These are phyloP conservation scores for Kwoniella sp. DNA, from an alignment of 768 basidiomycete species.

Conservation along the genomic window DNA sequence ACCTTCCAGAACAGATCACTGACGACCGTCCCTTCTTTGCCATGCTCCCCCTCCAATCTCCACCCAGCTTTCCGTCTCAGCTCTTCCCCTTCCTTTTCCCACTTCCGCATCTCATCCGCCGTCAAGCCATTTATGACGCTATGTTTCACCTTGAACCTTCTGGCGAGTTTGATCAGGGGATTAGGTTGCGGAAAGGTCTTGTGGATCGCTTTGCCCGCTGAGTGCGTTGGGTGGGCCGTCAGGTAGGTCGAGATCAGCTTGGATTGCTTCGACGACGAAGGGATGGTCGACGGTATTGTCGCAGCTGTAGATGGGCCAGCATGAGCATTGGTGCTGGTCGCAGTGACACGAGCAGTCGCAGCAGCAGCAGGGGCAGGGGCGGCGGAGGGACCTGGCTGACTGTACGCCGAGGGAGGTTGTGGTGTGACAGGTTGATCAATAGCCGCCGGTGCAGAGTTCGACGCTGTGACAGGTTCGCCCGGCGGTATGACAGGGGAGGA, in stretches of 20 bases:
- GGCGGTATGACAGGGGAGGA: background rate
- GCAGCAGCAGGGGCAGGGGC: no score
- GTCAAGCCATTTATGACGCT: slow-evolving; percentile 52
- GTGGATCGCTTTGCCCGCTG: slow-evolving; percentile 58
- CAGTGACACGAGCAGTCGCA: background rate
- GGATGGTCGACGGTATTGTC: no score
- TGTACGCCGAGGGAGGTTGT: slow-evolving; percentile 6
- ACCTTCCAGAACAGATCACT: slow-evolving; percentile 68
- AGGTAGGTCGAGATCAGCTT: slow-evolving; percentile 58
- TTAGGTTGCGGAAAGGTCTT: slow-evolving; percentile 59
- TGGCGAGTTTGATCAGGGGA: slow-evolving; percentile 42
- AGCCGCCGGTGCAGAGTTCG: background rate
- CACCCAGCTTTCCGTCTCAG: slow-evolving; percentile 52
- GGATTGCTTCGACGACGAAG: background rate
- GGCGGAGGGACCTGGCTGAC: slow-evolving; percentile 1
- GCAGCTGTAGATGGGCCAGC: background rate
- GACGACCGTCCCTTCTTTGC: slow-evolving; percentile 61
- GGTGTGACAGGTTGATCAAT: background rate
- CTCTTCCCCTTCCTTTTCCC: slow-evolving; percentile 37
- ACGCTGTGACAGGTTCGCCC: background rate
- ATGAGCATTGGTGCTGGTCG: background rate
- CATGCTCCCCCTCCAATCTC: slow-evolving; percentile 49
- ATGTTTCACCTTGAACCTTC: slow-evolving; percentile 56
- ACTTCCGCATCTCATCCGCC: slow-evolving; percentile 32
- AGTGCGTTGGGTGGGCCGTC: slow-evolving; percentile 55